Evolutionary conservation across 768 basidiomycete species (phyloP).

Genomic region (Leccinum sublutescens): DNA sequence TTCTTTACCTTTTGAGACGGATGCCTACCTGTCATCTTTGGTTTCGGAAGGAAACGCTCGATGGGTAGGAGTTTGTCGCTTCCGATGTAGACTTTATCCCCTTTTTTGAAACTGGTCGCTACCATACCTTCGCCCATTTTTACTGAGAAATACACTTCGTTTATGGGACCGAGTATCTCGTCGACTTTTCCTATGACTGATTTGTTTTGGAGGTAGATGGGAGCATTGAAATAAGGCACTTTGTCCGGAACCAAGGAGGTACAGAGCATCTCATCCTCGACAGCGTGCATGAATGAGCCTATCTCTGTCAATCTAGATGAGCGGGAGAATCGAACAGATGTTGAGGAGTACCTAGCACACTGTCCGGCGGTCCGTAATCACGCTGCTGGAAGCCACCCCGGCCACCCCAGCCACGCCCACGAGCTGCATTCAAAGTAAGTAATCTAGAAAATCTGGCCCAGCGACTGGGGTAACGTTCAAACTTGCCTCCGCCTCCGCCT

Average conservation of each 20-base stretch:
- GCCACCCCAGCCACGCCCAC: slow-evolving; percentile 69
- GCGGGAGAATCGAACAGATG: background rate
- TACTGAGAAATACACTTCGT: slow-evolving; percentile 96
- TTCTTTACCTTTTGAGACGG: slow-evolving; percentile 19
- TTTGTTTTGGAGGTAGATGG: slow-evolving; percentile 96
- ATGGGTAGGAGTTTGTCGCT: slow-evolving; percentile 97
- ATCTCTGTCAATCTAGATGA: slow-evolving; percentile 59
- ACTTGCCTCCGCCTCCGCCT: slow-evolving; percentile 54
- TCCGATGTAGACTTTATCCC: slow-evolving; percentile 97
- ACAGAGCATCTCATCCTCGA: slow-evolving; percentile 99
- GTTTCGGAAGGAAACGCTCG: slow-evolving; percentile 95
- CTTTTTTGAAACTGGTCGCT: slow-evolving; percentile 92
- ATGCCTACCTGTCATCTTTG: slow-evolving; percentile 74
- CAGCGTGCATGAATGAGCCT: slow-evolving; percentile 89
- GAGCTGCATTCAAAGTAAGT: slow-evolving; percentile 34
- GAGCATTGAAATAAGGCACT: slow-evolving; percentile 99
- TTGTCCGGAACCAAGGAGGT: slow-evolving; percentile 79
- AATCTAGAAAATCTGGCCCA: background rate
- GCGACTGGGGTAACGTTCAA: background rate
- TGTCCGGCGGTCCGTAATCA: slow-evolving; percentile 76
- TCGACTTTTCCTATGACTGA: slow-evolving; percentile 95
- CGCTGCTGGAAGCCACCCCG: slow-evolving; percentile 71
- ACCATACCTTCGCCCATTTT: slow-evolving; percentile 98
- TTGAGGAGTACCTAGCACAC: slow-evolving; percentile 56
- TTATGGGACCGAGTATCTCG: slow-evolving; percentile 99